Percentiles rank a stretch among this genome's conserved stretches.
phyloP scores from a whole-genome alignment of 139 green algal genomes.

The Tetradesmus lagerheimii region DNA sequence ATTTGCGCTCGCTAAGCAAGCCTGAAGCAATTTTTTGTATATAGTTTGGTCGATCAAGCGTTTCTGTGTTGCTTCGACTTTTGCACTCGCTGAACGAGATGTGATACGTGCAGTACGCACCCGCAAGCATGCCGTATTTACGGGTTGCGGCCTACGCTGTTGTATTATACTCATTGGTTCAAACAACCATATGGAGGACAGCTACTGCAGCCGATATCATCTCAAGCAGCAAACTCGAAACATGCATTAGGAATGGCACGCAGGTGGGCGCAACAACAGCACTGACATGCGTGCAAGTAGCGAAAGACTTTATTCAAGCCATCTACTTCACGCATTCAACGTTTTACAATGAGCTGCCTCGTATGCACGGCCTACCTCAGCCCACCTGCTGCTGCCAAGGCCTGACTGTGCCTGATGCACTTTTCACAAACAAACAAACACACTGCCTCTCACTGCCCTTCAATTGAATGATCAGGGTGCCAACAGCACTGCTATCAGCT shows the following conservation, averaged over 20 bases:
- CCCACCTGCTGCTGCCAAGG: neutral
- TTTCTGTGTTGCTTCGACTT: neutral
- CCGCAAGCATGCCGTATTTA: neutral
- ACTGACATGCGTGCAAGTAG: neutral
- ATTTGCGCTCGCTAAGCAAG: neutral
- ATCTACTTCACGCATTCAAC: neutral
- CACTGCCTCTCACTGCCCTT: neutral
- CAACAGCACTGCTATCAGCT: constrained; percentile 44
- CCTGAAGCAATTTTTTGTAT: neutral
- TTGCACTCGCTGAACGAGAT: neutral
- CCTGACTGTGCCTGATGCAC: neutral
- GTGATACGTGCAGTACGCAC: neutral
- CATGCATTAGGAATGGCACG: constrained; percentile 66
- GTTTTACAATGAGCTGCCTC: too few species aligned
- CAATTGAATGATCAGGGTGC: neutral
- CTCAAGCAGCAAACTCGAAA: constrained; percentile 61
- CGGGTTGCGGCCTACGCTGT: neutral
- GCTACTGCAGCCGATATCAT: constrained; percentile 54
- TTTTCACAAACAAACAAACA: neutral
- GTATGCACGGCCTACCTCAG: neutral
- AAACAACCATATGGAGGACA: neutral
- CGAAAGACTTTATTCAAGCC: neutral
- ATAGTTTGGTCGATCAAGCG: neutral
- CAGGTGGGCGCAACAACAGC: constrained; percentile 42
- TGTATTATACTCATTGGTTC: neutral